Evolutionary conservation across 2,329 filamentous ascomycete genomes (phyloP).

Genomic region (Colletotrichum eremochloae): DNA sequence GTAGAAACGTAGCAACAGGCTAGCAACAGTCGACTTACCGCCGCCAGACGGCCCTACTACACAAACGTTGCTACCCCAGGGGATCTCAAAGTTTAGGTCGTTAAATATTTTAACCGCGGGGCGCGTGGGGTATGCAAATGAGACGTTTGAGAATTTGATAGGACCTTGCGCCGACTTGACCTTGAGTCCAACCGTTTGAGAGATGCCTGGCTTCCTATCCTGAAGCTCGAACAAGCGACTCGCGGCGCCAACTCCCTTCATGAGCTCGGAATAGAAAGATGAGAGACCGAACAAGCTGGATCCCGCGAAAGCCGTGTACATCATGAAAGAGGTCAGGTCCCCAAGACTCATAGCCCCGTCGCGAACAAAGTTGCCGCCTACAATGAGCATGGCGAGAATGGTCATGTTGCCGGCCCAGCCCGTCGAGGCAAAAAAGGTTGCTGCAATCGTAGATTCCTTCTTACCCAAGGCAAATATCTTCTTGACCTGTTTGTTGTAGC

Average conservation of each 20-base stretch:
- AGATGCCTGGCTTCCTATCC: slow-evolving; percentile 87
- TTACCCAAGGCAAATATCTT: slow-evolving; percentile 93
- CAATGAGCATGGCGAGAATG: slow-evolving; percentile 88
- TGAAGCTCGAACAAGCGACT: slow-evolving; percentile 96
- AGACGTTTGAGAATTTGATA: slow-evolving; percentile 88
- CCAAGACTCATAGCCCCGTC: slow-evolving; percentile 88
- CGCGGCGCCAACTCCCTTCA: slow-evolving; percentile 99
- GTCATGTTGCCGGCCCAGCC: slow-evolving; percentile 97
- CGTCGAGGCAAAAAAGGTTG: slow-evolving; percentile 88
- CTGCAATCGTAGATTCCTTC: slow-evolving; percentile 87
- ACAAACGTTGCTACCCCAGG: slow-evolving; percentile 92
- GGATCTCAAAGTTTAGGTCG: slow-evolving; percentile 89
- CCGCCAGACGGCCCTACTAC: slow-evolving; percentile 97
- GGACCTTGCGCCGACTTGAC: slow-evolving; percentile 88
- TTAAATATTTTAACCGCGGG: slow-evolving; percentile 94
- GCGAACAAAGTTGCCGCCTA: slow-evolving; percentile 91
- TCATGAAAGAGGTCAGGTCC: slow-evolving; percentile 95
- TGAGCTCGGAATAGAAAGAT: slow-evolving; percentile 96
- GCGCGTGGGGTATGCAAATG: slow-evolving; percentile 92
- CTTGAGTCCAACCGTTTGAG: slow-evolving; percentile 83
- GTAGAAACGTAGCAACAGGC: slow-evolving; percentile 93
- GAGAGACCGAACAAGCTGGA: slow-evolving; percentile 94
- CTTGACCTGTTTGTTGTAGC: slow-evolving; percentile 93
- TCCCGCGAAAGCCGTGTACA: slow-evolving; percentile 92
- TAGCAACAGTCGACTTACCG: slow-evolving; percentile 95